A percentile compares a stretch with the other conserved stretches of the same genome.
phyloP scores from a whole-genome alignment of 352 stramenopile genomes.

The Phytophthora pisi region DNA sequence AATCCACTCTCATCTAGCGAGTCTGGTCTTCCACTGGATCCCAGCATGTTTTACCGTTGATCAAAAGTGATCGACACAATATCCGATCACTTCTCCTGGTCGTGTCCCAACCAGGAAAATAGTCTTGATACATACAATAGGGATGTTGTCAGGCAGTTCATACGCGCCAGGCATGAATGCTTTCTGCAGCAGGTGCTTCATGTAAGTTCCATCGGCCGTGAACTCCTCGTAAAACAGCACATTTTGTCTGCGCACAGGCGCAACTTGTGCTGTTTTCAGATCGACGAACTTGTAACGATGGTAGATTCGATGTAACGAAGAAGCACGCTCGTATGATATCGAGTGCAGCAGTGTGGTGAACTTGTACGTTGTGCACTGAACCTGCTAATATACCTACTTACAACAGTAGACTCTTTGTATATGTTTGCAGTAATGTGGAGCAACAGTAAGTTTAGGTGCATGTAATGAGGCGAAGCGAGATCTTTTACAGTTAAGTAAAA shows the following conservation, averaged over 20 bases:
- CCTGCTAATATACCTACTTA: too few species aligned
- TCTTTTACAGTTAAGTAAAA: too few species aligned
- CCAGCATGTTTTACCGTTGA: neutral
- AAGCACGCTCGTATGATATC: neutral
- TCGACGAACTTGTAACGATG: constrained; percentile 12
- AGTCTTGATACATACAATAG: constrained; percentile 9
- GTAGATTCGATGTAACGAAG: constrained; percentile 8
- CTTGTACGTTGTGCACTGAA: too few species aligned
- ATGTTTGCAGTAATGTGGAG: too few species aligned
- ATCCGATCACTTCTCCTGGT: constrained; percentile 1
- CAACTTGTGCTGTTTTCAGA: neutral
- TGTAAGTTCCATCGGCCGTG: constrained; percentile 6
- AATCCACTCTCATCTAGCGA: neutral
- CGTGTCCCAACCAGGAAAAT: neutral
- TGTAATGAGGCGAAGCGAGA: too few species aligned
- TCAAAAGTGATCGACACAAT: neutral
- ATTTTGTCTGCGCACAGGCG: neutral
- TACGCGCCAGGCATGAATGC: constrained; percentile 1
- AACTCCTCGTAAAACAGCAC: constrained; percentile 6
- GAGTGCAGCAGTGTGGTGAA: too few species aligned
- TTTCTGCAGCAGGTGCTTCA: constrained; percentile 9
- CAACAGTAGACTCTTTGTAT: too few species aligned
- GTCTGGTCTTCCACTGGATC: constrained; percentile 1
- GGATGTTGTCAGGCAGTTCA: constrained; percentile 1
- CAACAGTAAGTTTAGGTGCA: too few species aligned